Conservation (phyloP, 2,329 filamentous ascomycete genomes). For the Macroventuria anomochaeta region DNA sequence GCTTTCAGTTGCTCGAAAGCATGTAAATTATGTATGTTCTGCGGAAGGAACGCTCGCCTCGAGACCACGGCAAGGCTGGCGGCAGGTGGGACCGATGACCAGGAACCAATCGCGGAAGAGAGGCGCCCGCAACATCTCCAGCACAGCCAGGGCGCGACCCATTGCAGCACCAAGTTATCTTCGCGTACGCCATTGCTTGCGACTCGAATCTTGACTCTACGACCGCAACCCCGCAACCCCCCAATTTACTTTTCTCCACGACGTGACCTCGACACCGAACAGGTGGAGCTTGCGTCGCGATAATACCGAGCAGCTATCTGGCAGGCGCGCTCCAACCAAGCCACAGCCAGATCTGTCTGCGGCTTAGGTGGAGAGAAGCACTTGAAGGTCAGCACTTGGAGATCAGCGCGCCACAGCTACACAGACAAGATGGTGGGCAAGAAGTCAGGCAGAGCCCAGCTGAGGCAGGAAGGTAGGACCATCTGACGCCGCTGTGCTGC, state of each 20-base stretch:
- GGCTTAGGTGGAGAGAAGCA: too few species aligned
- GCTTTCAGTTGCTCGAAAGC: too few species aligned
- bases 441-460: slow-evolving; percentile 67
- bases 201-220: neutral
- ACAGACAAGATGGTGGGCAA: slow-evolving; percentile 65
- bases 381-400: neutral
- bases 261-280: neutral
- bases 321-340: neutral
- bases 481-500: neutral
- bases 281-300: neutral
- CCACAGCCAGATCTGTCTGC: neutral
- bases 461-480: slow-evolving; percentile 63
- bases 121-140: slow-evolving; percentile 14
- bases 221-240: neutral
- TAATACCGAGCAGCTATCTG: neutral
- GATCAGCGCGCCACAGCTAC: neutral
- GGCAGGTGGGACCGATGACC: slow-evolving; percentile 2
- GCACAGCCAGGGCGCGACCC: slow-evolving; percentile 6
- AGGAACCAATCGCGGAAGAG: slow-evolving; percentile 15
- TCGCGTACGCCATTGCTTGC: neutral
- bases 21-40: neutral
- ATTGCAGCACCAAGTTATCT: neutral
- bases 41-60: neutral
- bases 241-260: neutral
- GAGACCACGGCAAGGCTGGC: slow-evolving; percentile 4